These are phyloP conservation scores for Adansonia gregorii DNA, from an alignment of 441 rosid species.

Conservation along the genomic window DNA sequence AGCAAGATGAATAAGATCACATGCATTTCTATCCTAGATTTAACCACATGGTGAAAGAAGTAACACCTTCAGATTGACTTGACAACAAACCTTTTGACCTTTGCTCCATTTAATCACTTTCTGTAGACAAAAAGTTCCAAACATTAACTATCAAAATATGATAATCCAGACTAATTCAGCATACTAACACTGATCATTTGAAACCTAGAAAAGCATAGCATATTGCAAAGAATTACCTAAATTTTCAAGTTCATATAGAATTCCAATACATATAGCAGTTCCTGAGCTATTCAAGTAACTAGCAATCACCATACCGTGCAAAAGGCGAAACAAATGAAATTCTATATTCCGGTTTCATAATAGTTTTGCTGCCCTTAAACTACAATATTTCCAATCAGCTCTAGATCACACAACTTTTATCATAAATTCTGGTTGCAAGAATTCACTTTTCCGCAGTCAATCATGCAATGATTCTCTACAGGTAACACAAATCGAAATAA, in stretches of 20 bases:
- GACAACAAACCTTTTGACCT: constrained; percentile 35
- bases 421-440: background rate
- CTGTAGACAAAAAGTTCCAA: constrained; percentile 32
- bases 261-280: constrained; percentile 18
- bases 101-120: constrained; percentile 51
- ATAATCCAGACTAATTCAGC: constrained; percentile 1
- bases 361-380: background rate
- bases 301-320: background rate
- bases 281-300: constrained; percentile 11
- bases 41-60: constrained; percentile 13
- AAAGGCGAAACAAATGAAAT: constrained; percentile 9
- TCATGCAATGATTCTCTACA: background rate
- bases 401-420: background rate
- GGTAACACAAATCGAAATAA: background rate
- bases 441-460: constrained; percentile 10
- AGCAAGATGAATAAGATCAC: constrained; percentile 15
- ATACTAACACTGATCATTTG: background rate
- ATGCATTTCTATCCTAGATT: background rate
- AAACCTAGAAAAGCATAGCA: constrained; percentile 3
- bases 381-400: background rate
- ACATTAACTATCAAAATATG: constrained; percentile 17
- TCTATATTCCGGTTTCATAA: constrained; percentile 3
- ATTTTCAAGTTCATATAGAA: constrained; percentile 16
- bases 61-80: constrained; percentile 39
- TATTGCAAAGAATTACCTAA: background rate